Base-by-base conservation (phyloP, 2,329 filamentous ascomycete genomes). In the Hypoxylon sp. region DNA sequence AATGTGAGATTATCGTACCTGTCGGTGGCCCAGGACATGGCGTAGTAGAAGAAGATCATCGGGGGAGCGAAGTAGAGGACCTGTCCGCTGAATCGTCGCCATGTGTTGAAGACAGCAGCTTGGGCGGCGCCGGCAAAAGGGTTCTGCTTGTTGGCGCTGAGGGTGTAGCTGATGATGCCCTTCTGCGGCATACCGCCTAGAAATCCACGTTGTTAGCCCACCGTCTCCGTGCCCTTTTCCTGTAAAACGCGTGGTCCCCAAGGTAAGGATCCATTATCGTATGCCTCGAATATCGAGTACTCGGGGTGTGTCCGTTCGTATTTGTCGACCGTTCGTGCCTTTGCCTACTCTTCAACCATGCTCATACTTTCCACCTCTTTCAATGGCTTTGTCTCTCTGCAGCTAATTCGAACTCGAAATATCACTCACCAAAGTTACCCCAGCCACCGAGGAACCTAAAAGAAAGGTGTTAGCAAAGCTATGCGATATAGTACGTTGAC, bases 51-150 rank as follows among this genome's bases (percentile, higher is more conserved):
- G 67, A 83, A 77, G 64, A 95, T 70, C 69, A 97, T 79, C 33
- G 93, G 89, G 58, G 95, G 90, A 21, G 88, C 84, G 78, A 93
- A 88, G 85, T 93, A 99, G 69, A 98, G 87, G 68, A 96, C 87
- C 83, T 98, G 95, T 69, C 83, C 78, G 75, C 87, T 88, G 79
- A 89, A 90, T 72, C 95, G 88, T 77, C 95, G 88, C 85, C 90
- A 96, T 70, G 87, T 88, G 86, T 99, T 99, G 88, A 98, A 98
- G 81, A 98, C 79, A 72, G 93, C 94, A 67, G 88, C 90, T 77
- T 94, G 80, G 65, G 83, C 77, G 59, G 88, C 81, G 70, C 91
- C 91, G 64, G 92, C 92, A 67, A 96, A 83, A 64, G 92, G 90
- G 72, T 90, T 88, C 82, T 97, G 94, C 75, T 90, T 89, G 85